Base-by-base conservation (phyloP, 495 filamentous ascomycete species). In the Talaromyces liani region DNA sequence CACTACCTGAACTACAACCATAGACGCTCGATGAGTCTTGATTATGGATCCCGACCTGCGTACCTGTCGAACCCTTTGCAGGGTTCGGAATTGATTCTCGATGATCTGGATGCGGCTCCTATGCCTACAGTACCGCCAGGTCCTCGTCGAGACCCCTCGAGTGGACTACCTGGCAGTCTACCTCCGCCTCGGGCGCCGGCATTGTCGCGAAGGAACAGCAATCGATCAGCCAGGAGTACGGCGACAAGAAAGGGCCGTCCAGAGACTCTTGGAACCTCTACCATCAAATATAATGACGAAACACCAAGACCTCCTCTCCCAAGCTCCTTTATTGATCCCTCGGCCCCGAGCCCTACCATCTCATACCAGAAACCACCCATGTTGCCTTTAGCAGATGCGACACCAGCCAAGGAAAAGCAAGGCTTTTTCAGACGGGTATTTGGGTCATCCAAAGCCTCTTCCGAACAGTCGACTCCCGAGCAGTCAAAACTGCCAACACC, bases 341-440 rank as follows among this genome's bases (percentile, higher is more conserved):
- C 77, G 51, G 82, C 83, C 29, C 82, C 80, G 8, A 81, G 80
- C 39, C 81, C 83, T 31, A 82, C 81, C 4, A 80, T 84, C 22
- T 80, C 81, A 29, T 81, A 74, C 34, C 78, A 81, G 55, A 85
- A 85, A 61, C 73, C 78, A 4, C 65, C 69, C 25, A 71, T 75
- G 20, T 68, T 77, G 18, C 67, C 63, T 9, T 60, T 75, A 3
- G 68, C 68, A 25, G 75, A 73, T 51, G 75, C 71, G 12, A 63
- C 65, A 53, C 66, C 67, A 22, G 49, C 63, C 64, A 92, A 88
- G 70, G 90, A 93, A 62, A 85, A 87, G 25, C 91, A 83, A 14
- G 92, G 94, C 25, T 98, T 98, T 75, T 97, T 97, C 79, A 85
- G 90, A 63, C 86, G 93, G 65, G 89, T 98, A 12, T 97, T 98